phyloP scores from a whole-genome alignment of 345 rosid genomes.

The Euphorbia pulcherrima region DNA sequence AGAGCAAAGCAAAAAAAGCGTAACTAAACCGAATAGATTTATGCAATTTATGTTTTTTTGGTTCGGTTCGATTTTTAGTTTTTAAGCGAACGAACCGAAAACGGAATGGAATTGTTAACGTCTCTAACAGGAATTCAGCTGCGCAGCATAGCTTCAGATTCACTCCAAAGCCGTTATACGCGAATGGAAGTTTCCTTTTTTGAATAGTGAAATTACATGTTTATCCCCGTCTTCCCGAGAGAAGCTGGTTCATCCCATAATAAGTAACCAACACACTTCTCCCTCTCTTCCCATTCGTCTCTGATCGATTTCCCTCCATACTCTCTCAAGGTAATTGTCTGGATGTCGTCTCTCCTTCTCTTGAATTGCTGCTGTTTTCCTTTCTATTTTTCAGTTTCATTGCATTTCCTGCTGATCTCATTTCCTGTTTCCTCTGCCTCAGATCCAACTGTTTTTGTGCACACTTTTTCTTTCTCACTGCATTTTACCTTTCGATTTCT shows the following conservation, averaged over 20 bases:
- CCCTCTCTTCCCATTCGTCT: background rate
- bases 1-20: too few relatives aligned
- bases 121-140: too few relatives aligned
- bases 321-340: slow-evolving; percentile 1
- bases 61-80: too few relatives aligned
- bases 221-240: too few relatives aligned
- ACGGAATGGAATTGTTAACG: too few relatives aligned
- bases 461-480: background rate
- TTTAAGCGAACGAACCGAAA: too few relatives aligned
- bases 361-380: background rate
- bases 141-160: background rate
- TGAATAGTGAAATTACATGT: background rate
- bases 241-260: too few relatives aligned
- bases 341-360: background rate
- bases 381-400: background rate
- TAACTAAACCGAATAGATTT: too few relatives aligned
- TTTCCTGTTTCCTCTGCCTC: background rate
- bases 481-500: background rate
- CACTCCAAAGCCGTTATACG: slow-evolving; percentile 11
- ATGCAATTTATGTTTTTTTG: too few relatives aligned
- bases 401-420: background rate
- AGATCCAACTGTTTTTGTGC: background rate
- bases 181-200: background rate
- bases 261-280: background rate
- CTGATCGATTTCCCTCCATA: background rate